Evolutionary conservation across 208 protist species (phyloP).

Genomic region (Leptomonas seymouri): DNA sequence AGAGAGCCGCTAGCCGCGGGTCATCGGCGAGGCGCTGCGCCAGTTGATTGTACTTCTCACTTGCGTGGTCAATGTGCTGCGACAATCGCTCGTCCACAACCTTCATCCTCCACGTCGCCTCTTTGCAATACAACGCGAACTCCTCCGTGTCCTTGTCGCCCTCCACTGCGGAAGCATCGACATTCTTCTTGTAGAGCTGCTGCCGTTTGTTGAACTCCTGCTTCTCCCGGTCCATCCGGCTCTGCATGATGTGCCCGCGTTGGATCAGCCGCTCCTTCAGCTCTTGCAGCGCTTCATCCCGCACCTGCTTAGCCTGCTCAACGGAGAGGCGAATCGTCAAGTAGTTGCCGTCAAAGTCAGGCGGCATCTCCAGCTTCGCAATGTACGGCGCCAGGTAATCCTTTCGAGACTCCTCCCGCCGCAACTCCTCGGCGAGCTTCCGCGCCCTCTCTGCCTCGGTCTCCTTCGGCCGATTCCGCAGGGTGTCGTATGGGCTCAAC

Average conservation of each 20-base stretch:
- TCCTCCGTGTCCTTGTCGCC: slow-evolving; percentile 81
- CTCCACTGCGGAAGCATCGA: slow-evolving; percentile 60
- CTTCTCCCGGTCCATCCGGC: slow-evolving; percentile 88
- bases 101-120: slow-evolving; percentile 92
- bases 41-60: slow-evolving; percentile 84
- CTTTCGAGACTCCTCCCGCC: slow-evolving; percentile 75
- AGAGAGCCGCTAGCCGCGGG: slow-evolving; percentile 65
- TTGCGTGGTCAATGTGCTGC: slow-evolving; percentile 87
- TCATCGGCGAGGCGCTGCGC: slow-evolving; percentile 81
- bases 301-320: slow-evolving; percentile 85
- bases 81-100: slow-evolving; percentile 88
- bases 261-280: slow-evolving; percentile 92
- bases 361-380: slow-evolving; percentile 73
- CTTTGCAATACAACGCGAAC: slow-evolving; percentile 87
- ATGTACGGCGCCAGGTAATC: slow-evolving; percentile 93
- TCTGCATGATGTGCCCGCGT: slow-evolving; percentile 91
- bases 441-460: slow-evolving; percentile 76
- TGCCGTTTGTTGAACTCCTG: slow-evolving; percentile 81
- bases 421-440: slow-evolving; percentile 68
- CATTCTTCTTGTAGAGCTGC: slow-evolving; percentile 73
- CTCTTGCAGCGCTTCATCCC: slow-evolving; percentile 82
- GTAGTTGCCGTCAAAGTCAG: slow-evolving; percentile 79
- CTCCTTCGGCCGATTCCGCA: slow-evolving; percentile 88
- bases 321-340: slow-evolving; percentile 58
- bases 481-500: slow-evolving; percentile 84